Evolutionary conservation across 2,329 filamentous ascomycete genomes (phyloP), one percentile per base, ranked within the genome.

Genomic region (Epichloe coenophiala): DNA sequence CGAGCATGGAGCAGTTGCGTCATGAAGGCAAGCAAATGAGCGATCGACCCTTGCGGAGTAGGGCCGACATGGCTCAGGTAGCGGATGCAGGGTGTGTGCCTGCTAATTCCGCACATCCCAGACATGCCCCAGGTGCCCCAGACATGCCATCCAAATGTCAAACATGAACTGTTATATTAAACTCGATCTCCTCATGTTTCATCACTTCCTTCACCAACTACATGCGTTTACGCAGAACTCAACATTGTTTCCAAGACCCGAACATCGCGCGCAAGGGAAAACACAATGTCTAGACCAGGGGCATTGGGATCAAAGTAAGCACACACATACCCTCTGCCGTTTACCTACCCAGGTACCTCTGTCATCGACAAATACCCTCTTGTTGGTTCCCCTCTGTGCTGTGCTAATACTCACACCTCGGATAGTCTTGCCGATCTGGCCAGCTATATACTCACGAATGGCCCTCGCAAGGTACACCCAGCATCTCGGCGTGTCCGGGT

Each of bases 401-500:
- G 11, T 39, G 17, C 40, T 31, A n/a, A 1, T 40, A 31, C 45
- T 51, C 7, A 41, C 52, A 41, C 27, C 36, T 36, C 48, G 13
- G 23, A 35, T 44, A 65, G 63, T 51, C 57, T 65, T 17, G 54
- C 55, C 37, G 61, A 63, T 5, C 55, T 65, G 19, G 62, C 60
- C 12, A 50, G 49, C 13, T 51, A 57, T 27, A 54, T 65, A 17
- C 51, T 62, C n/a, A 49, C 50, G 7, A 58, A 63, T 35, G 62
- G 62, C 17, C 60, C 60, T 19, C 55, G 54, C 48, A 61, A 58
- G 42, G 54, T 55, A 37, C 17, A 53, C 17, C 50, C 57, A 17
- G 51, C 61, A 23, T 55, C 59, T 2, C 64, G 66, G 9, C 60
- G 66, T 5, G 54, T 69, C 27, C 60, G 66, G 12, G 63, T 68